phyloP scores from a whole-genome alignment of 139 green algal genomes.

The Tetradesmus obliquus region DNA sequence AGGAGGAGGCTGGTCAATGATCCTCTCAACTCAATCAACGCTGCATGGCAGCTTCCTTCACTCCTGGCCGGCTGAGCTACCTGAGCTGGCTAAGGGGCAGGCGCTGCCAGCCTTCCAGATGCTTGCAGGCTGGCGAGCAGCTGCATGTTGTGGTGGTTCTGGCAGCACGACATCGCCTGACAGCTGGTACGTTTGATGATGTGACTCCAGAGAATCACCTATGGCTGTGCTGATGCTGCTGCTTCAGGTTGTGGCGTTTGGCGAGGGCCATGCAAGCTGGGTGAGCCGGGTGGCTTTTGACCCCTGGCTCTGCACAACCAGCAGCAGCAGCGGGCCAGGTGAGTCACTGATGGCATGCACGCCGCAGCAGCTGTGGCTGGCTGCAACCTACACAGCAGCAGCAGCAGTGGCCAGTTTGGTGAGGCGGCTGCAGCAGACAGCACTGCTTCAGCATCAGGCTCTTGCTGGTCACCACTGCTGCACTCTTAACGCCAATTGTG shows the following conservation, averaged over 20 bases:
- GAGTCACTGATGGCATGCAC: not conserved
- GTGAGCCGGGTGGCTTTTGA: conserved; percentile 84
- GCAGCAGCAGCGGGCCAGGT: conserved; percentile 19
- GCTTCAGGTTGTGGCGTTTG: conserved; percentile 68
- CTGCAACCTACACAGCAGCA: not conserved
- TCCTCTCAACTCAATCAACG: no score
- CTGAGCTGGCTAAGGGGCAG: not conserved
- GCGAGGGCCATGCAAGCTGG: conserved; percentile 88
- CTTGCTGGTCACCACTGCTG: not conserved
- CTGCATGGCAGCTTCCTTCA: no score
- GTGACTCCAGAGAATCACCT: not conserved
- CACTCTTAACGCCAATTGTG: not conserved
- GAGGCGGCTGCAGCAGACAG: not conserved
- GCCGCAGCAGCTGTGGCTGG: no score
- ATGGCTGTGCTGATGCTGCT: conserved; percentile 5
- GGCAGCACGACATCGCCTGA: no score
- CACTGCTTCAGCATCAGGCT: not conserved
- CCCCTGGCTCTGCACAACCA: conserved; percentile 52
- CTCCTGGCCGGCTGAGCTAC: no score
- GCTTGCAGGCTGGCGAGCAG: not conserved
- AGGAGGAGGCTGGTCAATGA: no score
- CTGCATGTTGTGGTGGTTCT: not conserved
- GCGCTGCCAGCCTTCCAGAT: not conserved
- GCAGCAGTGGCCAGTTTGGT: not conserved
- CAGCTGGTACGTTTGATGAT: not conserved